Evolutionary conservation across 352 stramenopile genomes (phyloP).

Genomic region (Pythium guiyangense): DNA sequence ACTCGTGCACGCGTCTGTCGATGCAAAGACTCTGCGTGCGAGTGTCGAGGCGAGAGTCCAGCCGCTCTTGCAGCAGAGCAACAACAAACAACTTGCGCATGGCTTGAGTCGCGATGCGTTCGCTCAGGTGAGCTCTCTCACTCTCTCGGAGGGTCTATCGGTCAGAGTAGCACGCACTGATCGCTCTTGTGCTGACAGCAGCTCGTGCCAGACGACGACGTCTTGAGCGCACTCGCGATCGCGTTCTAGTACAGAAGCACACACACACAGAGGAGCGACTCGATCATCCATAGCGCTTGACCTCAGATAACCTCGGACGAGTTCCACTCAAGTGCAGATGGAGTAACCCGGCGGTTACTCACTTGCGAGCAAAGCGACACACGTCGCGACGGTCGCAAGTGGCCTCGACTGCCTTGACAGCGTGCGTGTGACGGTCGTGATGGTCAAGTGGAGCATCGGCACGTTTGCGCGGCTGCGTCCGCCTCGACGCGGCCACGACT

Average conservation of each 20-base stretch:
- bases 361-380: no score
- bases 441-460: constrained; percentile 77
- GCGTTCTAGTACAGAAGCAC: constrained; percentile 4
- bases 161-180: not conserved
- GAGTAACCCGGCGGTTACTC: no score
- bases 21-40: not conserved
- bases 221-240: constrained; percentile 12
- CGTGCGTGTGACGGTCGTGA: not conserved
- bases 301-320: no score
- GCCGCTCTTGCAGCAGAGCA: not conserved
- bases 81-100: not conserved
- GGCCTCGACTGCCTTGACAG: not conserved
- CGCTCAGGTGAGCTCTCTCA: no score
- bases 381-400: not conserved
- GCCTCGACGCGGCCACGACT: constrained; percentile 44
- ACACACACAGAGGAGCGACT: not conserved
- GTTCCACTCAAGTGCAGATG: no score
- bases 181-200: not conserved
- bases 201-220: constrained; percentile 18
- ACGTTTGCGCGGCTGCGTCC: constrained; percentile 70
- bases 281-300: no score
- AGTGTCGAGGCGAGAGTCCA: constrained; percentile 14
- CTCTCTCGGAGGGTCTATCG: no score
- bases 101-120: not conserved
- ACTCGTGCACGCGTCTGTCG: constrained; percentile 6